Evolutionary conservation across 192 early-diverging fungal species (phyloP), one percentile per base, ranked within the genome.

Genomic region (Powellomyces hirtus): DNA sequence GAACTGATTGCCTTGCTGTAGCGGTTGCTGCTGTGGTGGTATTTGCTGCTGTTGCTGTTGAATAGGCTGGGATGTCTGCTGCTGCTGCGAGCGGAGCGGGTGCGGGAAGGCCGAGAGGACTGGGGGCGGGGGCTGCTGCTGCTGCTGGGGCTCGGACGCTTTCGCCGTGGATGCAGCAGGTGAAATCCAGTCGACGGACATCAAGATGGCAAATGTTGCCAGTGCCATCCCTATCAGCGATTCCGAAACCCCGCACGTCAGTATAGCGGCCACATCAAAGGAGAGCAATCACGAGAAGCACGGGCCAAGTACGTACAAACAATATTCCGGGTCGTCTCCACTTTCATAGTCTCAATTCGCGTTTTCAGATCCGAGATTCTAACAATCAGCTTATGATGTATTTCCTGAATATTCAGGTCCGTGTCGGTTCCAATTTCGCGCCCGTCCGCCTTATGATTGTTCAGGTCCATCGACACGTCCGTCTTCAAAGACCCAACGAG

Each of bases 381-480:
- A n/a, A 94, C 81, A 66, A 90, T 89, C 62, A 92, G 90, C 70
- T 91, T 91, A 68, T 92, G 93, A 50, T 91, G 89, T 64, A 95
- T 82, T 53, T 90, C 89, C 56, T 94, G 90, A 37, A 79, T 75
- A 4, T 59, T 30, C 64, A 80, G 62, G 64, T 80, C 74, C 14
- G 90, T 84, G 31, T 77, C 79, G 64, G 92, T 93, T 72, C 91
- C 88, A 26, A 89, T 83, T 55, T 91, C 90, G 24, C 86, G 79
- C 7, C 84, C 84, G 38, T 97, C 95, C 44, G 90, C 85, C 68
- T 91, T 92, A 67, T 91, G 89, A 69, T 90, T 91, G 75, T 93
- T 97, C 74, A 97, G 76, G 68, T 97, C 95, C 62, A 97, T 87
- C 24, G 88, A 80, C 44, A 97, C 88, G n/a, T 94, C 92, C 14